Evolutionary conservation across 441 rosid species (phyloP), one percentile per base, ranked within the genome.

Genomic region (Arabidopsis hybrid): DNA sequence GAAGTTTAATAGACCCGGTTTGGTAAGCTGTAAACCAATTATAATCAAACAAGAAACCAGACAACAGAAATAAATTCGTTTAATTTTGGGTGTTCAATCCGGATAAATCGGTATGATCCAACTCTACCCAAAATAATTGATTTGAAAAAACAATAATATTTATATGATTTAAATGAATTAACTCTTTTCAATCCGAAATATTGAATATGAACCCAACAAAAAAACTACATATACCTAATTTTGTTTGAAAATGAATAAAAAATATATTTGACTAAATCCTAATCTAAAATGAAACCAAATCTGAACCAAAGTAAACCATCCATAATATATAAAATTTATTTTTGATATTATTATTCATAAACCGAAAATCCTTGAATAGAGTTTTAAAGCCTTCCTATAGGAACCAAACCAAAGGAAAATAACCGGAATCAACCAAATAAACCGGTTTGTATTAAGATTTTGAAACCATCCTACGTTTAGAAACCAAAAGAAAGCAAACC

Each of bases 381-480:
- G 40, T 8, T 38, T 39, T 39, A 12, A 39, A 39, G 3, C 43
- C 11, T 16, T 47, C 43, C 14, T 32, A 34, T 11, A 40, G 50
- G 9, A 58, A 69, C 17, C 47, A 57, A 45, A 9, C 7, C 12
- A 31, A 16, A 1, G 21, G 31, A 31, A 9, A 51, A 0, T n/a
- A 51, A 61, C 66, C 50, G 67, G 17, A 70, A 38, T 12, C 4
- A 60, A 42, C 51, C 10, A 18, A 49, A 49, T 16, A 3, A 60
- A 51, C 31, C 35, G 51, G 52, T 4, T n/a, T 36, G 2, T 5
- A 38, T 17, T 2, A 1, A 38, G 49, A 46, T 47, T 45, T 35
- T 17, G 8, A 32, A 43, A 14, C 21, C 4, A 10, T 32, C 7
- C 38, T 29, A 40, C 12, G 18, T 31, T 1, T 31, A 45, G 10